phyloP scores from a whole-genome alignment of 2,329 filamentous ascomycete genomes.

The Fusarium sp. region DNA sequence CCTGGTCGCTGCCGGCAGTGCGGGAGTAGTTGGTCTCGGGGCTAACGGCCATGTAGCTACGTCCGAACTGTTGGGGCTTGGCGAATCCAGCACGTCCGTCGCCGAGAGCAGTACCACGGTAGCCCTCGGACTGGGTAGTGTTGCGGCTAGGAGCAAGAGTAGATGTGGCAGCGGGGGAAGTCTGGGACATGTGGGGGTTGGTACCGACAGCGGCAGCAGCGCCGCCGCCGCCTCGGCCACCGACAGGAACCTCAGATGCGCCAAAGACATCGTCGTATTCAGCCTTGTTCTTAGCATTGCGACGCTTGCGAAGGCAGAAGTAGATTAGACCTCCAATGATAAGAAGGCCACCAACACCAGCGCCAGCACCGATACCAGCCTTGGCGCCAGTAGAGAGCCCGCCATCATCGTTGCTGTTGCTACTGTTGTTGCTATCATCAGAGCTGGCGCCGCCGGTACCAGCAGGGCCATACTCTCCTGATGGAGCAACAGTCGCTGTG shows the following conservation, averaged over 20 bases:
- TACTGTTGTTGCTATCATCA: slow-evolving; percentile 22
- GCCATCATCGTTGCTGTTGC: slow-evolving; percentile 26
- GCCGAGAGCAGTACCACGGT: slow-evolving; percentile 54
- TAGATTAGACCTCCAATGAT: slow-evolving; percentile 48
- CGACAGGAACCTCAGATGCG: slow-evolving; percentile 57
- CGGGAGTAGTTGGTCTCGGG: slow-evolving; percentile 38
- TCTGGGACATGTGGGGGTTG: slow-evolving; percentile 49
- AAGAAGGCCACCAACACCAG: slow-evolving; percentile 51
- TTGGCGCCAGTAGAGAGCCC: slow-evolving; percentile 57
- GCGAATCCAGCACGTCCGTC: slow-evolving; percentile 55
- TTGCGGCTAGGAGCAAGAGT: slow-evolving; percentile 44
- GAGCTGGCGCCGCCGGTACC: slow-evolving; percentile 24
- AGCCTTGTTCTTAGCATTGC: slow-evolving; percentile 47
- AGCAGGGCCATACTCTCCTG: slow-evolving; percentile 41
- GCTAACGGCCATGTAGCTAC: slow-evolving; percentile 46
- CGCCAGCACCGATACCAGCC: slow-evolving; percentile 57
- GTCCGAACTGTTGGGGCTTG: slow-evolving; percentile 52
- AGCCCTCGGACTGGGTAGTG: slow-evolving; percentile 50
- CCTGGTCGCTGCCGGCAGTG: slow-evolving; percentile 32
- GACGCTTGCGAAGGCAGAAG: slow-evolving; percentile 49
- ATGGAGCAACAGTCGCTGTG: slow-evolving; percentile 45
- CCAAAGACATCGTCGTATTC: slow-evolving; percentile 55
- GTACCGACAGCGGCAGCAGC: slow-evolving; percentile 24
- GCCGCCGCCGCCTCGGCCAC: slow-evolving; percentile 44
- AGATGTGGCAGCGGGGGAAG: slow-evolving; percentile 41